These are phyloP conservation scores for Aechmea fasciata DNA, from an alignment of 176 grass and related monocot genomes.

Conservation along the genomic window DNA sequence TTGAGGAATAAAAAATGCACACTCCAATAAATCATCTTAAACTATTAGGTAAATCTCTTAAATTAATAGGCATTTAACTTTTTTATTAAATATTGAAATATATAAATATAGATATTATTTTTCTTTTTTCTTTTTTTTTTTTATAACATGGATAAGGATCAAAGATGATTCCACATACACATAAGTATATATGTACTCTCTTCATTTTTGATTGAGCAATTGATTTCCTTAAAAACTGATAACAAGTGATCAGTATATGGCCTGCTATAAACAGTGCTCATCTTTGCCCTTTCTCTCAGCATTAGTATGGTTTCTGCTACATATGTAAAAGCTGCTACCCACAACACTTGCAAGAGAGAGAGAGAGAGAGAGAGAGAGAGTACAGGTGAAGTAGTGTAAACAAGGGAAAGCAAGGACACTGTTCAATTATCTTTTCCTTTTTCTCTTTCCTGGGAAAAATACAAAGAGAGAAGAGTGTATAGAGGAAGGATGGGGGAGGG, in stretches of 20 bases:
- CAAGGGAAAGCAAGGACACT: background rate
- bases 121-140: background rate
- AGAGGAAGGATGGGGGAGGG: no score
- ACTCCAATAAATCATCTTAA: no score
- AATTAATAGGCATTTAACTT: no score
- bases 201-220: background rate
- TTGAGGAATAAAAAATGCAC: no score
- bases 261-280: background rate
- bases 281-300: background rate
- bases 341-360: constrained; percentile 17
- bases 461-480: background rate
- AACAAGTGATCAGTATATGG: background rate
- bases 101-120: no score
- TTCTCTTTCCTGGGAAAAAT: background rate
- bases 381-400: background rate
- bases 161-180: background rate
- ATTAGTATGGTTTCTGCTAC: background rate
- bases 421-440: no score
- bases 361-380: constrained; percentile 14
- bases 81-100: no score
- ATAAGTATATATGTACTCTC: background rate
- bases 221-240: background rate
- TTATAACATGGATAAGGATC: background rate
- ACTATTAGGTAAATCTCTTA: no score
- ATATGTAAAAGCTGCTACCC: constrained; percentile 27